Conservation (phyloP, 192 early-diverging fungal genomes). For the Gaertneriomyces sp. region DNA sequence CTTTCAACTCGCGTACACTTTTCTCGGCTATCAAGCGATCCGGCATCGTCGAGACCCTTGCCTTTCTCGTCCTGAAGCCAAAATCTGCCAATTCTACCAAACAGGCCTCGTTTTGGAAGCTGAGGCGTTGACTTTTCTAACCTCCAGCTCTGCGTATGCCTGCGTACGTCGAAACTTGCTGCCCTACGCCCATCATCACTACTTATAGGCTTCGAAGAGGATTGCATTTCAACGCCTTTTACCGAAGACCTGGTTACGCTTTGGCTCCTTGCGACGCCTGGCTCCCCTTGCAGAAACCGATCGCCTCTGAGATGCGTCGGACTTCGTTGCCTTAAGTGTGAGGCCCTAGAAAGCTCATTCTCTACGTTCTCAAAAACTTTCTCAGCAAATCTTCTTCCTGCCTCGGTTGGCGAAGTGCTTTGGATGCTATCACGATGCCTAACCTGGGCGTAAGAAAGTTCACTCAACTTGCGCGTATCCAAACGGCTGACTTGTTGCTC, state of each 20-base stretch:
- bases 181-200: too few species aligned
- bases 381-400: conserved; percentile 20
- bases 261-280: not conserved
- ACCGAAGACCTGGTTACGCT: not conserved
- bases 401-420: conserved; percentile 2
- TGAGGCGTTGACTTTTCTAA: too few species aligned
- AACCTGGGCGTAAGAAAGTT: not conserved
- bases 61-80: too few species aligned
- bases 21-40: too few species aligned
- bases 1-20: too few species aligned
- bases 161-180: too few species aligned
- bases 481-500: not conserved
- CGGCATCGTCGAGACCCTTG: too few species aligned
- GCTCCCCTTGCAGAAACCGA: not conserved
- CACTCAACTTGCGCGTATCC: conserved; percentile 6
- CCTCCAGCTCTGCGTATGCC: too few species aligned
- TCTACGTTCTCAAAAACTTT: conserved; percentile 16
- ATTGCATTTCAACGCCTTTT: not conserved
- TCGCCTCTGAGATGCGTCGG: not conserved
- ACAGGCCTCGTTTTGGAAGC: too few species aligned
- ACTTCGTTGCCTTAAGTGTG: not conserved
- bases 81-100: too few species aligned
- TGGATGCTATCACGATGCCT: too few species aligned
- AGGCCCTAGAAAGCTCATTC: not conserved
- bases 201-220: not conserved